Conservation (phyloP, 306 rosid species). For the Vigna radiata region DNA sequence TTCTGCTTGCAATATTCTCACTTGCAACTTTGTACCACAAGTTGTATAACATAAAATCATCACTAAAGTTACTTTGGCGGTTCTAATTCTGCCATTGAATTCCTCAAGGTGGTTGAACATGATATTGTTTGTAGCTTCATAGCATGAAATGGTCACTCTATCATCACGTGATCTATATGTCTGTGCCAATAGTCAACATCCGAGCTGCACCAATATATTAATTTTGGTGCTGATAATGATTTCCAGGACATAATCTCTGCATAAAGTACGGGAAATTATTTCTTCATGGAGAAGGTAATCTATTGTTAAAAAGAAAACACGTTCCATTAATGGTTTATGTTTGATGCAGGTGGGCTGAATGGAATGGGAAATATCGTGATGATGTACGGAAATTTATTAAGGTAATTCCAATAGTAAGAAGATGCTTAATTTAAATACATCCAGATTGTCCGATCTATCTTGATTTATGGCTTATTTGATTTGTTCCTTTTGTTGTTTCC, state of each 20-base stretch:
- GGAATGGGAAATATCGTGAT: constrained; percentile 96
- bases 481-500: constrained; percentile 32
- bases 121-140: constrained; percentile 6
- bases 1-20: constrained; percentile 15
- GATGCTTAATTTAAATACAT: neutral
- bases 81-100: constrained; percentile 36
- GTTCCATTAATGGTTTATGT: constrained; percentile 37
- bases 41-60: constrained; percentile 13
- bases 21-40: constrained; percentile 21
- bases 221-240: constrained; percentile 19
- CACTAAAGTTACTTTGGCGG: constrained; percentile 1
- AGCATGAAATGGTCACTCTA: constrained; percentile 33
- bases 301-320: constrained; percentile 10
- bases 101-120: constrained; percentile 30
- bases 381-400: constrained; percentile 87
- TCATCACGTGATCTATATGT: constrained; percentile 12
- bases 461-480: constrained; percentile 35
- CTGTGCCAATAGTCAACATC: constrained; percentile 18
- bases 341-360: constrained; percentile 94
- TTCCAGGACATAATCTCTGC: neutral
- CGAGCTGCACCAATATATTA: constrained; percentile 23
- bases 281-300: constrained; percentile 19
- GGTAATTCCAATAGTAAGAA: constrained; percentile 57
- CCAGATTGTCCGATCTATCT: constrained; percentile 25
- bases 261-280: constrained; percentile 15